These are phyloP conservation scores for Nakazawaea anatomiae DNA, from an alignment of 805 yeast species.

Conservation along the genomic window DNA sequence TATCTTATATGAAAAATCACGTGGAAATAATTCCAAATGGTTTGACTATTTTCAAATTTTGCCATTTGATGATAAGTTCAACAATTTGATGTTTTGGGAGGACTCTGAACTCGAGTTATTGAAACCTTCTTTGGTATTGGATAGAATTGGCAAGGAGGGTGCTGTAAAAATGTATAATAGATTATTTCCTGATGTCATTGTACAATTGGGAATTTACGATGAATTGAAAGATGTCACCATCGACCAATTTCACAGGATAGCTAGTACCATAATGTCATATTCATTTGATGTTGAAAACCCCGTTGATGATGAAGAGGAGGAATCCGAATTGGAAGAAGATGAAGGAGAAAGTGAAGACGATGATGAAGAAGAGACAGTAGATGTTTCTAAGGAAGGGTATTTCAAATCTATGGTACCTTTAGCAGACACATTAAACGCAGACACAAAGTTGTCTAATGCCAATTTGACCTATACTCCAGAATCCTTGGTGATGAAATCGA, in stretches of 20 bases:
- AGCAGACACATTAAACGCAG: slow-evolving; percentile 89
- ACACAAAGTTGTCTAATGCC: slow-evolving; percentile 73
- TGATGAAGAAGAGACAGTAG: slow-evolving; percentile 23
- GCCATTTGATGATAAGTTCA: slow-evolving; percentile 45
- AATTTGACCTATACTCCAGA: slow-evolving; percentile 47
- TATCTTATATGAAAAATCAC: slow-evolving; percentile 53
- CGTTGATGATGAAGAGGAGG: slow-evolving; percentile 19
- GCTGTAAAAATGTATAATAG: slow-evolving; percentile 57
- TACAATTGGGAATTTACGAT: slow-evolving; percentile 28
- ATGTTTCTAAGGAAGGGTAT: slow-evolving; percentile 33
- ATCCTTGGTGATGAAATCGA: slow-evolving; percentile 65
- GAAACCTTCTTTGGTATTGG: slow-evolving; percentile 64
- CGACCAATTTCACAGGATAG: slow-evolving; percentile 64
- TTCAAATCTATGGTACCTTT: slow-evolving; percentile 87
- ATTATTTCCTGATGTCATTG: slow-evolving; percentile 34
- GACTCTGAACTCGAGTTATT: slow-evolving; percentile 51
- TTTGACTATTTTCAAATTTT: slow-evolving; percentile 62
- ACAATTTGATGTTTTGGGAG: slow-evolving; percentile 78
- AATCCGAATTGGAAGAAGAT: slow-evolving; percentile 25
- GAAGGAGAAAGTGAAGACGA: slow-evolving; percentile 16
- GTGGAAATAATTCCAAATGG: slow-evolving; percentile 54
- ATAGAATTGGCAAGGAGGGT: slow-evolving; percentile 63
- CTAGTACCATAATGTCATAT: slow-evolving; percentile 80
- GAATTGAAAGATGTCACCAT: slow-evolving; percentile 32
- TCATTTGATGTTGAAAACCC: slow-evolving; percentile 73